These are phyloP conservation scores for Microcyclospora pomicola DNA, from an alignment of 2,329 filamentous ascomycete species.

Conservation along the genomic window DNA sequence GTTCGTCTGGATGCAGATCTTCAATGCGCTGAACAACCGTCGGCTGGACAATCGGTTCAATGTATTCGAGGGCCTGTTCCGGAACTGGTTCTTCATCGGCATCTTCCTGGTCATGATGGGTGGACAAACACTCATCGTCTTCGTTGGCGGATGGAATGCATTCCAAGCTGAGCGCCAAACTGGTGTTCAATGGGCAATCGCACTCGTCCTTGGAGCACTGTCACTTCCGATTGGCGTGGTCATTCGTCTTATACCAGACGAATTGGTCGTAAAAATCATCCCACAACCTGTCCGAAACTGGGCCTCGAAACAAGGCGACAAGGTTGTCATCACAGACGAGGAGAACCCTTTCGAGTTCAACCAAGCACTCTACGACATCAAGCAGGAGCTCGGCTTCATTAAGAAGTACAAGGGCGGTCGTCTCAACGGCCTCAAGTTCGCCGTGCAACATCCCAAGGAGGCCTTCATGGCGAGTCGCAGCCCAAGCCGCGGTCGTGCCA, in stretches of 20 bases:
- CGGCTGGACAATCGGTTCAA: slow-evolving; percentile 91
- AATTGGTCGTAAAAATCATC: slow-evolving; percentile 36
- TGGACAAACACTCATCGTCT: slow-evolving; percentile 80
- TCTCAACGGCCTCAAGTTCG: slow-evolving; percentile 67
- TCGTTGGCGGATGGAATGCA: slow-evolving; percentile 59
- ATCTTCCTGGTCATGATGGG: slow-evolving; percentile 82
- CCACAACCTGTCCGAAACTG: slow-evolving; percentile 27
- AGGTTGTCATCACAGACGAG: slow-evolving; percentile 30
- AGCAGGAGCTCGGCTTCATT: slow-evolving; percentile 68
- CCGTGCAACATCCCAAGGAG: slow-evolving; percentile 61
- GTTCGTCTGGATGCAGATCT: slow-evolving; percentile 99
- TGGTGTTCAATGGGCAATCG: slow-evolving; percentile 73
- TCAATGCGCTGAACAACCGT: slow-evolving; percentile 96
- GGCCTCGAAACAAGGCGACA: slow-evolving; percentile 25
- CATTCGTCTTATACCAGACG: slow-evolving; percentile 72
- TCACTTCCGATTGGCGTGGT: slow-evolving; percentile 73
- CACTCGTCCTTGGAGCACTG: slow-evolving; percentile 67
- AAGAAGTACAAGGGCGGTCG: slow-evolving; percentile 70
- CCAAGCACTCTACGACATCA: slow-evolving; percentile 57
- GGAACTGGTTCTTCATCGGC: slow-evolving; percentile 77
- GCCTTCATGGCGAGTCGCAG: slow-evolving; percentile 50
- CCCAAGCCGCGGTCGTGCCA: slow-evolving; percentile 47
- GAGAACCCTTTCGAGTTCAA: slow-evolving; percentile 45
- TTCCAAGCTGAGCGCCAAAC: slow-evolving; percentile 63
- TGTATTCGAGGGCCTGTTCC: slow-evolving; percentile 75